A percentile compares a stretch with the other conserved stretches of the same genome.
These are phyloP conservation scores for Eucalyptus paniculata DNA, from an alignment of 345 rosid genomes.

Conservation along the genomic window DNA sequence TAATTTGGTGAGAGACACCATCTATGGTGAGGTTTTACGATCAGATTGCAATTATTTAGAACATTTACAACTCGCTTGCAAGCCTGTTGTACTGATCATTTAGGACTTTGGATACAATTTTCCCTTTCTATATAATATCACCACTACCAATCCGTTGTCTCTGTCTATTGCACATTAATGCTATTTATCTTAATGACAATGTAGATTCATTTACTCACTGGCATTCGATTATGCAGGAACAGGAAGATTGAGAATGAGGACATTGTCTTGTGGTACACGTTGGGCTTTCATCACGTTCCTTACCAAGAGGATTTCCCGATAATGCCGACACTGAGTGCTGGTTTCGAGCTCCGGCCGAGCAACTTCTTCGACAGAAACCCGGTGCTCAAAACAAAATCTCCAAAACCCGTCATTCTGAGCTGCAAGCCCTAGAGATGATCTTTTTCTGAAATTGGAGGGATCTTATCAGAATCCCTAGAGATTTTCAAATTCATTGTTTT, in stretches of 20 bases:
- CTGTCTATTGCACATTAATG: too few species aligned
- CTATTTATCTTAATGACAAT: too few species aligned
- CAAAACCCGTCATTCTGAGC: not conserved
- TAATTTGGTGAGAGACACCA: not conserved
- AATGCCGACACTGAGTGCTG: slow-evolving; percentile 52
- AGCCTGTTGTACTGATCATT: too few species aligned
- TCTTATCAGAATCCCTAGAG: too few species aligned
- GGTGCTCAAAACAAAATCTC: slow-evolving; percentile 29
- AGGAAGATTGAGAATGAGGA: slow-evolving; percentile 44
- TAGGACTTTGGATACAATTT: too few species aligned
- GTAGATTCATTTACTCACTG: not conserved
- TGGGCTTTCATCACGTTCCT: slow-evolving; percentile 68
- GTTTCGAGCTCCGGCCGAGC: slow-evolving; percentile 53
- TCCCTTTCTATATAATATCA: too few species aligned
- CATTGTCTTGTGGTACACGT: slow-evolving; percentile 57
- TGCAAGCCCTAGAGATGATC: not conserved
- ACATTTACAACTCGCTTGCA: too few species aligned
- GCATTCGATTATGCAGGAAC: slow-evolving; percentile 9
- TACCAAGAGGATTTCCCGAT: slow-evolving; percentile 68
- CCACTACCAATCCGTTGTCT: too few species aligned
- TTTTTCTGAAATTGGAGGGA: not conserved
- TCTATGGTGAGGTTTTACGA: not conserved
- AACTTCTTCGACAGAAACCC: slow-evolving; percentile 66
- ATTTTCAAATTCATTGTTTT: too few species aligned
- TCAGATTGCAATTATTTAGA: too few species aligned